A percentile compares a stretch with the other conserved stretches of the same genome.
Evolutionary conservation across 1,284 basidiomycete species (phyloP).

Genomic region (Earliella scabrosa): DNA sequence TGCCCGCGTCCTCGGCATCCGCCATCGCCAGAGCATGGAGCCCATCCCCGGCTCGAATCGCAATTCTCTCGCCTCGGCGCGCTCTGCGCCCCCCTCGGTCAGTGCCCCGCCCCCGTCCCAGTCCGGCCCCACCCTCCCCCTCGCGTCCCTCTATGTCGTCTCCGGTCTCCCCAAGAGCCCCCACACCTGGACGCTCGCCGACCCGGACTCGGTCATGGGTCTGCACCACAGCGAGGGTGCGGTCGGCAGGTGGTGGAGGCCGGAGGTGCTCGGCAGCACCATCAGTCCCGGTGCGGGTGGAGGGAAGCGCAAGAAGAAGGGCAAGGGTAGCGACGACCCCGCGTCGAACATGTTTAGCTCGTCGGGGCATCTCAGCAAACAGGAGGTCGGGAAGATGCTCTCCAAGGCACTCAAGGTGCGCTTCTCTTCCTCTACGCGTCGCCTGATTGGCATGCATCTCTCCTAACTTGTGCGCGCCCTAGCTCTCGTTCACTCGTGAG

Average conservation of each 20-base stretch:
- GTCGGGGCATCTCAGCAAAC: constrained; percentile 76
- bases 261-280: constrained; percentile 90
- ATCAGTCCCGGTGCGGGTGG: constrained; percentile 82
- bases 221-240: constrained; percentile 88
- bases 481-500: constrained; percentile 89
- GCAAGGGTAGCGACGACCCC: constrained; percentile 59
- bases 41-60: constrained; percentile 76
- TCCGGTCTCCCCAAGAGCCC: constrained; percentile 84
- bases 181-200: constrained; percentile 93
- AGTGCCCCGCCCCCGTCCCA: constrained; percentile 42
- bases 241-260: constrained; percentile 91
- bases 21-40: constrained; percentile 77
- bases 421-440: constrained; percentile 11
- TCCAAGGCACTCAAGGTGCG: constrained; percentile 87
- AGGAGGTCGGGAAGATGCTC: constrained; percentile 86
- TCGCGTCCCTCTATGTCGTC: constrained; percentile 84
- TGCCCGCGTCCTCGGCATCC: constrained; percentile 73
- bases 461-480: constrained; percentile 4
- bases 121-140: constrained; percentile 68
- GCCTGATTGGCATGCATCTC: neutral
- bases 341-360: constrained; percentile 53
- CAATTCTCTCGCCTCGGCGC: constrained; percentile 76
- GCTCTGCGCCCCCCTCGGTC: constrained; percentile 63
- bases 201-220: constrained; percentile 85
- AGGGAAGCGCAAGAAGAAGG: constrained; percentile 65